Evolutionary conservation across 768 basidiomycete genomes (phyloP), one percentile per base, ranked within the genome.

Genomic region (Lentinula lateritia): DNA sequence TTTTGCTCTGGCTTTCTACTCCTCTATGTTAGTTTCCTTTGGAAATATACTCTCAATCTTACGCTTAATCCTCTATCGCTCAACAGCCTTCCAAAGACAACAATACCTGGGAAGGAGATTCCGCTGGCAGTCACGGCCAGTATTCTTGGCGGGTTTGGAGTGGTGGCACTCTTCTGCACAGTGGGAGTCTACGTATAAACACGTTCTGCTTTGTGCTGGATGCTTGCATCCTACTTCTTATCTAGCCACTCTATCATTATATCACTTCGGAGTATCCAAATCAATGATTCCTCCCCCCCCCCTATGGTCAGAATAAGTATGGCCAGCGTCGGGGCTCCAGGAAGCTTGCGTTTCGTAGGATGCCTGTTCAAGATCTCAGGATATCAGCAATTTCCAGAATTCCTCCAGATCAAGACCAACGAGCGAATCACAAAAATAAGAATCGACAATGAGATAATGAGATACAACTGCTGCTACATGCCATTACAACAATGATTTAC

Each of bases 1-100:
- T 1, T 95, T 97, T 70, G 83, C 70, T n/a, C 84, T 95, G 45
- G 83, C 89, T 0, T 96, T 96, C 79, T 93, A 95, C 77, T 93
- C 92, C 74, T 88, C 94, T 63, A 96, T 86, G 87, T 91, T 70
- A 63, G 86, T 80, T 5, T 63, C 57, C 48, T 48, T 56, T 58
- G 38, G 4, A 16, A 34, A 57, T 35, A 53, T 58, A 48, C n/a
- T 42, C 12, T 56, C 57, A 61, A 61, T 56, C 53, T 57, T 52
- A 54, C 54, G 34, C 23, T 58, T 38, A 60, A 23, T 53, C n/a
- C 16, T 43, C 28, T 41, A 41, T 45, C 61, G 46, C 5, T 23
- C 46, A 48, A 9, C n/a, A 48, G 46, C 46, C 20, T 48, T 10
- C 88, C 91, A 65, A 93, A 89, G 78, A 78, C 82, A 68, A 81